Conservation (phyloP, 192 early-diverging fungal species). For the Linnemannia hyalina region DNA sequence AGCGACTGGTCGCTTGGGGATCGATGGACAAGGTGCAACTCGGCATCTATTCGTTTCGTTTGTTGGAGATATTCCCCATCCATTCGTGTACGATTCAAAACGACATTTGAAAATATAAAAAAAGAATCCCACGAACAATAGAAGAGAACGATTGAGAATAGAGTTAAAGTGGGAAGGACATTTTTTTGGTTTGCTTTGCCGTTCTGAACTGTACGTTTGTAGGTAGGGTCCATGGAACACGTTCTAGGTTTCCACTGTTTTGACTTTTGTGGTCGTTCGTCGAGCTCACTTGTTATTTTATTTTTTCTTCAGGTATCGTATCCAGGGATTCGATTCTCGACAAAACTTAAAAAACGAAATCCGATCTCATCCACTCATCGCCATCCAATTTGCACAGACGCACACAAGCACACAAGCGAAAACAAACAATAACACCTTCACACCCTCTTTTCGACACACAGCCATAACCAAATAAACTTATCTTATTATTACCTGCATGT, state of each 20-base stretch:
- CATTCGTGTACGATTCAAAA: background rate
- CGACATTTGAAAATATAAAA: background rate
- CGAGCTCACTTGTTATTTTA: background rate
- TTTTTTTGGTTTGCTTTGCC: too few relatives aligned
- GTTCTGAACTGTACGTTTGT: too few relatives aligned
- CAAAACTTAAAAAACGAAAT: background rate
- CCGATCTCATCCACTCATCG: background rate
- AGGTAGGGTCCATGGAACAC: background rate
- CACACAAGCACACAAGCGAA: background rate
- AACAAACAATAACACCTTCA: background rate
- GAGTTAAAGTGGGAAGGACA: too few relatives aligned
- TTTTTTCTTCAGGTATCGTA: background rate
- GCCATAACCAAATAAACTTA: background rate
- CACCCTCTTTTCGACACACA: background rate
- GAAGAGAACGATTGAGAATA: too few relatives aligned
- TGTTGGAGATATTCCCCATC: background rate
- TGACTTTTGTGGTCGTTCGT: background rate
- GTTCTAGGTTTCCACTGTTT: background rate
- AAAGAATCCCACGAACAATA: too few relatives aligned
- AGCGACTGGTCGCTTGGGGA: constrained; percentile 36
- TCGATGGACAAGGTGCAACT: constrained; percentile 65
- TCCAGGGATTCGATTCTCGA: constrained; percentile 1
- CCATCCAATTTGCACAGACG: background rate
- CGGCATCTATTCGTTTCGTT: constrained; percentile 19
- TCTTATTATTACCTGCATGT: constrained; percentile 11